Base-by-base conservation (phyloP, 202 grass and related monocot genomes). In the Thinopyrum obtusiflorum region DNA sequence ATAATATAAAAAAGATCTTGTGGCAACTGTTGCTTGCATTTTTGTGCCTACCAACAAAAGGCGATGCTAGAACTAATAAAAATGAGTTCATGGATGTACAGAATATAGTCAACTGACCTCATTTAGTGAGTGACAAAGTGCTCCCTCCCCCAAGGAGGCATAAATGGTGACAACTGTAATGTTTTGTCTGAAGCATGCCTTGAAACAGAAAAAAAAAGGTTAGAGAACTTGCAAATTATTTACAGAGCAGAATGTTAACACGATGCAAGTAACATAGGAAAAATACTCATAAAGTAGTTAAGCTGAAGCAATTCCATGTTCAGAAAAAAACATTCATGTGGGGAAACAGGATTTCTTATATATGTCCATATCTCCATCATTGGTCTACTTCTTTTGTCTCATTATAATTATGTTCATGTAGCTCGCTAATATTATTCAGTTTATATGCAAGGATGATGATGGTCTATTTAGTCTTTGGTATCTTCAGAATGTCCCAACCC, bases 181-280 rank as follows among this genome's bases (percentile, higher is more conserved):
- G 86, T 83, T 96, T 85, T 85, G 86, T 78, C 97, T 96, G 88
- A 99, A 99, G 88, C 97, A 99, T 21, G 93, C 93, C 97, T 99
- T 63, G 80, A 79, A 83, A 74, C 57, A 89, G 49, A 85, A 82
- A 37, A 62, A 37, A 55, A 63, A 59, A 67, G 8, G 70, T 89
- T 75, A 87, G 11, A 33, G 11, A 88, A 27, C 32, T 79, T 65
- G 31, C 20, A 65, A 64, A 79, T 72, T 24, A 59, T 86, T 55
- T 60, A 5, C 23, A 66, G 9, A 75, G 36, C 35, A 72, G 80
- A 83, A 62, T 80, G 2, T 33, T 81, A 70, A 39, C 9, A 61
- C 3, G 47, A 33, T 73, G 47, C 32, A 74, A 89, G 73, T 28
- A 87, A 79, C 4, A 62, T 80, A 72, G 9, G 37, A 39, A 39